phyloP scores from a whole-genome alignment of 805 yeast species.

The Barnettozyma sucrosica region DNA sequence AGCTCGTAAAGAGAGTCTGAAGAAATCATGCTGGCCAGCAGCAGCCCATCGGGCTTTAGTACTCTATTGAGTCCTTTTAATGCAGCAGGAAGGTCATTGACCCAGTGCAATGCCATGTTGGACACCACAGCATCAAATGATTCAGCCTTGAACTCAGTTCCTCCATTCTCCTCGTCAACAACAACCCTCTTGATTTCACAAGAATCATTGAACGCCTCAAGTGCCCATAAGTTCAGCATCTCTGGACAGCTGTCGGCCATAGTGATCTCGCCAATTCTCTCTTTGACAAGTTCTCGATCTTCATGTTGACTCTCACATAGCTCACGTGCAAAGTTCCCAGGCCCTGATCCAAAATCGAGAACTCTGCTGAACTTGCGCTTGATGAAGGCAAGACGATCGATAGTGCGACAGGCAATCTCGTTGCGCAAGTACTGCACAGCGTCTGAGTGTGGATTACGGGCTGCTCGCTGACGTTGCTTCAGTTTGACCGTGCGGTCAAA shows the following conservation, averaged over 20 bases:
- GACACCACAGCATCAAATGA: constrained; percentile 68
- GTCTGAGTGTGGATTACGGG: constrained; percentile 42
- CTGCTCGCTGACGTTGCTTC: constrained; percentile 49
- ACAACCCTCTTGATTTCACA: constrained; percentile 45
- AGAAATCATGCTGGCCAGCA: constrained; percentile 75
- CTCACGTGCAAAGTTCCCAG: constrained; percentile 53
- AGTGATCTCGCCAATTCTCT: constrained; percentile 46
- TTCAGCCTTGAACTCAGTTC: constrained; percentile 34
- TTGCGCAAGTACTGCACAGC: constrained; percentile 68
- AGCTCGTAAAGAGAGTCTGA: constrained; percentile 83
- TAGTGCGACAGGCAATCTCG: constrained; percentile 66
- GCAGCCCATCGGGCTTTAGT: constrained; percentile 74
- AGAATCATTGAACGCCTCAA: constrained; percentile 32
- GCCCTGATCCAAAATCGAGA: constrained; percentile 68
- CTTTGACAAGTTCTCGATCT: constrained; percentile 48
- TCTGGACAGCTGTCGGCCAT: constrained; percentile 62
- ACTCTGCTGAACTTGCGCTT: constrained; percentile 55
- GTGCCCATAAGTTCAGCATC: constrained; percentile 48
- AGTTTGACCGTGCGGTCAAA: constrained; percentile 61
- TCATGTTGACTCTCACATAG: constrained; percentile 30
- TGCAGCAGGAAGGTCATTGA: constrained; percentile 71
- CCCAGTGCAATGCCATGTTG: constrained; percentile 76
- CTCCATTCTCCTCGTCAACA: constrained; percentile 64
- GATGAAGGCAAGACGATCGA: constrained; percentile 70
- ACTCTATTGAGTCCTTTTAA: constrained; percentile 50